Percentiles rank a stretch among this genome's conserved stretches.
These are phyloP conservation scores for Sequoiadendron giganteum DNA, from an alignment of 75 land plant genomes.

Conservation along the genomic window DNA sequence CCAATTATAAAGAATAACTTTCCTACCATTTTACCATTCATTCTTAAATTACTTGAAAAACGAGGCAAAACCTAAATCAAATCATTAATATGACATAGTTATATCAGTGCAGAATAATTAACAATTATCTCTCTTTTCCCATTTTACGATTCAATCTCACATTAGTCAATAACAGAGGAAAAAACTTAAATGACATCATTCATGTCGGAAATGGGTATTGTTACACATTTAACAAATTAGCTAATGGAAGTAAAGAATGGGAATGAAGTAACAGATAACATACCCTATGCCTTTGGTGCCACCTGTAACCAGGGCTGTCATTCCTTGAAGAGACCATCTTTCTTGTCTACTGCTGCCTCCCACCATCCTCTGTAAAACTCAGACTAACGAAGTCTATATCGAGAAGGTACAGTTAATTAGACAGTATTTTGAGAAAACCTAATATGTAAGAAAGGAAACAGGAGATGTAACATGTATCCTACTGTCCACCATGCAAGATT, in stretches of 20 bases:
- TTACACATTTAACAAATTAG: neutral
- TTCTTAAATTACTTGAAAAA: too few species aligned
- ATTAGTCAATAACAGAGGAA: neutral
- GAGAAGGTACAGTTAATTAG: too few species aligned
- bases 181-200: neutral
- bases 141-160: neutral
- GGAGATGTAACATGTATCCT: too few species aligned
- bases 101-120: neutral
- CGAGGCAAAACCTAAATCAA: neutral
- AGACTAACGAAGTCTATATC: neutral
- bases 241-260: neutral
- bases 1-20: too few species aligned
- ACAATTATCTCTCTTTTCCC: neutral
- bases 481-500: too few species aligned
- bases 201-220: neutral
- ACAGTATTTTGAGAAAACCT: too few species aligned
- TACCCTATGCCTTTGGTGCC: constrained; percentile 90
- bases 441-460: too few species aligned
- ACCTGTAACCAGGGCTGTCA: constrained; percentile 88
- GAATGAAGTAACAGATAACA: neutral
- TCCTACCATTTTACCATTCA: too few species aligned
- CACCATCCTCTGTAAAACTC: neutral
- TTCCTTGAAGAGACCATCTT: constrained; percentile 72
- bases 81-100: neutral
- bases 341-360: neutral